phyloP scores from a whole-genome alignment of 345 rosid species.

The Brassica carinata region DNA sequence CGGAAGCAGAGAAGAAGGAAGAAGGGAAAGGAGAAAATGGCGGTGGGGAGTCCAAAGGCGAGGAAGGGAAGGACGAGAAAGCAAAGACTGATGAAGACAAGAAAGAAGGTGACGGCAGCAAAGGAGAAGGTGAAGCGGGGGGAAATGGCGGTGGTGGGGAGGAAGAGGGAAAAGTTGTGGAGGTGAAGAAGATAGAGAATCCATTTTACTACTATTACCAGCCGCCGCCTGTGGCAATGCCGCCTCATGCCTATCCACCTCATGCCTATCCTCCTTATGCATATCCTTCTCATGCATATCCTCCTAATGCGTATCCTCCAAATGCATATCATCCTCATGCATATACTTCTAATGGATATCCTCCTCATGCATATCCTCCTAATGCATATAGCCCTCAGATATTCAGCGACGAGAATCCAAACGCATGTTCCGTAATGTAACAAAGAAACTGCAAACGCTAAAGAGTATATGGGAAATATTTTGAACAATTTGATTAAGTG shows the following conservation, averaged over 20 bases:
- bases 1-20: slow-evolving; percentile 44
- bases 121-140: slow-evolving; percentile 16
- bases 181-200: slow-evolving; percentile 61
- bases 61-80: slow-evolving; percentile 33
- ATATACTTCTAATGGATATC: not conserved
- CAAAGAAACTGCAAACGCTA: slow-evolving; percentile 21
- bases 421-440: slow-evolving; percentile 83
- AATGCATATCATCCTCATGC: not conserved
- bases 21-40: slow-evolving; percentile 46
- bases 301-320: not conserved
- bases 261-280: not conserved
- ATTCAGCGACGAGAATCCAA: slow-evolving; percentile 92
- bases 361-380: not conserved
- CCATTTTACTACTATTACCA: slow-evolving; percentile 46
- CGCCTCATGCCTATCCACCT: slow-evolving; percentile 21
- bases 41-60: slow-evolving; percentile 39
- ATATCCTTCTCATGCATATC: slow-evolving; percentile 25
- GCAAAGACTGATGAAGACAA: slow-evolving; percentile 31
- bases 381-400: slow-evolving; percentile 69
- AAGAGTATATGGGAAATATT: slow-evolving; percentile 17
- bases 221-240: slow-evolving; percentile 48
- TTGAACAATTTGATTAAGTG: slow-evolving; percentile 34
- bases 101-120: slow-evolving; percentile 33
- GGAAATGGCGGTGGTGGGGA: slow-evolving; percentile 23
- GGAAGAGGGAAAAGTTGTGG: slow-evolving; percentile 56